Evolutionary conservation across 1,284 basidiomycete genomes (phyloP).

Genomic region (Ustilago trichophora): DNA sequence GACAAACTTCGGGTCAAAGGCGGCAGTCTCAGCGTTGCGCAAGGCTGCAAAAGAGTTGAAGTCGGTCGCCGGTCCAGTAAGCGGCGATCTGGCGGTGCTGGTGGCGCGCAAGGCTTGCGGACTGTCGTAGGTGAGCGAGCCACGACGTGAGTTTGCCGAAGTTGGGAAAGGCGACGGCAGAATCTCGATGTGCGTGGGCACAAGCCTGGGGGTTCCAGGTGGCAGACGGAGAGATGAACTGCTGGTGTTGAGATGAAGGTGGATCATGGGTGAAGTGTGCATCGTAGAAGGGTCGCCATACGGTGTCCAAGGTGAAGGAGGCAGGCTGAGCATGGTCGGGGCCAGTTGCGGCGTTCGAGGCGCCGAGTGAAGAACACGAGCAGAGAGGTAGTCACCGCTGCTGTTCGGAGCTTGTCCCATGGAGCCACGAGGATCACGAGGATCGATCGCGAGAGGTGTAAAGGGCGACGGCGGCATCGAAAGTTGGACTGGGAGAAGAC

Average conservation of each 20-base stretch:
- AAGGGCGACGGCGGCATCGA: constrained; percentile 45
- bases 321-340: constrained; percentile 52
- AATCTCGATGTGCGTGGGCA: constrained; percentile 50
- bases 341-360: constrained; percentile 48
- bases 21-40: constrained; percentile 2
- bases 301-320: constrained; percentile 58
- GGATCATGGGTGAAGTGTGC: constrained; percentile 23
- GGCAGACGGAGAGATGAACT: constrained; percentile 27
- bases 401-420: constrained; percentile 1
- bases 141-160: constrained; percentile 23
- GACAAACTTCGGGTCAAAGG: background rate
- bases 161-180: constrained; percentile 55
- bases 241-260: constrained; percentile 44
- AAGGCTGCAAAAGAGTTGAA: constrained; percentile 20
- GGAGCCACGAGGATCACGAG: constrained; percentile 10
- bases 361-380: constrained; percentile 23
- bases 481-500: constrained; percentile 49
- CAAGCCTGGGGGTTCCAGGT: constrained; percentile 53
- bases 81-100: constrained; percentile 13
- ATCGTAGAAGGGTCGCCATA: constrained; percentile 15
- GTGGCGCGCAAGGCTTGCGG: constrained; percentile 21
- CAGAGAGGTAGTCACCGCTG: constrained; percentile 35
- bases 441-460: constrained; percentile 30
- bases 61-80: constrained; percentile 15
- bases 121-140: constrained; percentile 38